Evolutionary conservation across 176 grass and related monocot species (phyloP), one percentile per base, ranked within the genome.

Genomic region (Thinopyrum elongatum): DNA sequence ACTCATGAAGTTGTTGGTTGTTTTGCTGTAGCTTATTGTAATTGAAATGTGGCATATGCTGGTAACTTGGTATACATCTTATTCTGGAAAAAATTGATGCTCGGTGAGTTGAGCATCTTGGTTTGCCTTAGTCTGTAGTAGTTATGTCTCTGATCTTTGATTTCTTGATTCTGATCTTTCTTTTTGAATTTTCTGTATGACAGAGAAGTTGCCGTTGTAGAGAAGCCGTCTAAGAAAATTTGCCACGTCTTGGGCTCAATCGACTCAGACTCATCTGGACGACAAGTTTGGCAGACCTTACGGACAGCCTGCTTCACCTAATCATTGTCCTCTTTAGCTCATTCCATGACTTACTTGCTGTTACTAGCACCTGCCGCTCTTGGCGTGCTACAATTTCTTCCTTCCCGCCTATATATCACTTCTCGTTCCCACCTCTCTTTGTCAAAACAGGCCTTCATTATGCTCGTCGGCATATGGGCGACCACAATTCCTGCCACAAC

Each of bases 381-480:
- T 94, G 92, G 92, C 86, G 80, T 11, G 23, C 66, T 69, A 39
- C 66, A 25, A 13, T 69, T 63, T 67, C 62, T 78, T 58, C 89
- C 67, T 67, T 35, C 62, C 75, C 69, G 12, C 42, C 68, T 1
- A 5, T 42, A 53, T 79, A 77, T 59, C 64, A 27, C 19, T 73
- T 69, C 46, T 34, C 61, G 33, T 46, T 85, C 60, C 88, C 92
- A 17, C 88, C 86, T 65, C 88, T 88, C 29, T 83, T 80, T 83
- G 38, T 86, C 27, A 57, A 29, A 46, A 67, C 74, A 60, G 7
- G 15, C 60, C 3, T 25, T 13, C 15, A 9, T 61, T 11, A 34
- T 70, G 23, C 0, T 11, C 16, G 2, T 7, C 28, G 78, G 51
- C 58, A 8, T 13, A 44, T 44, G 11, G 42, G 42, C 42, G 42